phyloP scores from a whole-genome alignment of 2,329 filamentous ascomycete species.

The Talaromyces verruculosus region DNA sequence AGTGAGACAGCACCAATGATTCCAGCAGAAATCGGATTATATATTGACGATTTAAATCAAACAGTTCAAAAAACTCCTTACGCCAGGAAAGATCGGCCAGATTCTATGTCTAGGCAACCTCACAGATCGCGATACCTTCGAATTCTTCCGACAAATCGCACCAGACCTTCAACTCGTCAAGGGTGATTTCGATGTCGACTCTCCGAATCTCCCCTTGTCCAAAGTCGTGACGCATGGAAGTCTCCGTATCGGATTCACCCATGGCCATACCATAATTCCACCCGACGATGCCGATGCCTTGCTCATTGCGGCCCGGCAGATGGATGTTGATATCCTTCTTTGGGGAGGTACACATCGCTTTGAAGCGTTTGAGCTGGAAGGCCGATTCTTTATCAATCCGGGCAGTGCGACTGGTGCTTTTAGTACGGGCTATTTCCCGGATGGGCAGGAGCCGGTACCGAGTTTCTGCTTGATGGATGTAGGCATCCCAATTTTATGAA shows the following conservation, averaged over 20 bases:
- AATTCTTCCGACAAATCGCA: slow-evolving; percentile 72
- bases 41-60: background rate
- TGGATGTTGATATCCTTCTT: slow-evolving; percentile 68
- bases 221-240: slow-evolving; percentile 70
- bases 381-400: slow-evolving; percentile 70
- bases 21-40: background rate
- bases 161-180: slow-evolving; percentile 71
- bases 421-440: slow-evolving; percentile 59
- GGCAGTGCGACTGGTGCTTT: slow-evolving; percentile 67
- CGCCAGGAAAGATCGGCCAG: slow-evolving; percentile 79
- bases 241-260: slow-evolving; percentile 68
- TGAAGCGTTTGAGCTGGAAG: slow-evolving; percentile 70
- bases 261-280: slow-evolving; percentile 67
- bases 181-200: slow-evolving; percentile 68
- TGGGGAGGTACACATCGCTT: slow-evolving; percentile 71
- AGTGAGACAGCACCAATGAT: slow-evolving; percentile 50
- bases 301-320: slow-evolving; percentile 67
- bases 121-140: slow-evolving; percentile 76
- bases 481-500: no score
- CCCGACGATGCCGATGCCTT: slow-evolving; percentile 67
- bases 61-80: slow-evolving; percentile 82
- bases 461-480: slow-evolving; percentile 99
- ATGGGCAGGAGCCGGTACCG: slow-evolving; percentile 71
- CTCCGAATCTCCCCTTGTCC: slow-evolving; percentile 63
- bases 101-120: slow-evolving; percentile 78